Conservation (phyloP, 2,329 filamentous ascomycete species). For the Corynespora cassiicola region DNA sequence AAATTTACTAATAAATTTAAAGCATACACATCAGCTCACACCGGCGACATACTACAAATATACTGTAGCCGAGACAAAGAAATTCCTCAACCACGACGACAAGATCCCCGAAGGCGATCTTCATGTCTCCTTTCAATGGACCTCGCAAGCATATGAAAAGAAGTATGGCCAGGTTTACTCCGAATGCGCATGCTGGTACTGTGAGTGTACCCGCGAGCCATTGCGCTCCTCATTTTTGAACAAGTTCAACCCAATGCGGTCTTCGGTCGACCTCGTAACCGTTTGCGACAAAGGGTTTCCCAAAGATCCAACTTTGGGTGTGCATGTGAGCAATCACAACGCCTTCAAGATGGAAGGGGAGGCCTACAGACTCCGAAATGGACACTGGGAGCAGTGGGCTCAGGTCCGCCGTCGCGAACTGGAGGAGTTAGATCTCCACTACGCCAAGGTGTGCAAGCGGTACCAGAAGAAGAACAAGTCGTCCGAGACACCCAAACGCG, state of each 20-base stretch:
- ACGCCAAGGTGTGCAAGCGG: slow-evolving; percentile 53
- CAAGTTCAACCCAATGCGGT: slow-evolving; percentile 48
- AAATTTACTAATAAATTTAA: slow-evolving; percentile 1
- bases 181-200: slow-evolving; percentile 85
- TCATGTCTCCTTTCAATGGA: slow-evolving; percentile 73
- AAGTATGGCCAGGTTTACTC: slow-evolving; percentile 71
- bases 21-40: slow-evolving; percentile 77
- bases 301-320: slow-evolving; percentile 60
- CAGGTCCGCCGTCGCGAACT: slow-evolving; percentile 27
- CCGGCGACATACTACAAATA: slow-evolving; percentile 68
- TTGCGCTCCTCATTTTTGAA: slow-evolving; percentile 50
- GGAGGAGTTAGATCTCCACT: slow-evolving; percentile 61
- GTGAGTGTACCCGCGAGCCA: slow-evolving; percentile 71
- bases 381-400: slow-evolving; percentile 19
- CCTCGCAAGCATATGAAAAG: slow-evolving; percentile 72
- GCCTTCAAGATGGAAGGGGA: slow-evolving; percentile 57
- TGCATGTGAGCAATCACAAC: slow-evolving; percentile 78
- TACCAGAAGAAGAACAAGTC: slow-evolving; percentile 42
- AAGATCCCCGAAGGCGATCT: slow-evolving; percentile 76
- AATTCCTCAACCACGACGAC: slow-evolving; percentile 83
- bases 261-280: slow-evolving; percentile 10
- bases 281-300: slow-evolving; percentile 37
- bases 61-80: slow-evolving; percentile 55
- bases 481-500: slow-evolving; percentile 38
- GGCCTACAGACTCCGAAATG: slow-evolving; percentile 12